Conservation (phyloP, 805 yeast genomes). For the Candida nemodendra region DNA sequence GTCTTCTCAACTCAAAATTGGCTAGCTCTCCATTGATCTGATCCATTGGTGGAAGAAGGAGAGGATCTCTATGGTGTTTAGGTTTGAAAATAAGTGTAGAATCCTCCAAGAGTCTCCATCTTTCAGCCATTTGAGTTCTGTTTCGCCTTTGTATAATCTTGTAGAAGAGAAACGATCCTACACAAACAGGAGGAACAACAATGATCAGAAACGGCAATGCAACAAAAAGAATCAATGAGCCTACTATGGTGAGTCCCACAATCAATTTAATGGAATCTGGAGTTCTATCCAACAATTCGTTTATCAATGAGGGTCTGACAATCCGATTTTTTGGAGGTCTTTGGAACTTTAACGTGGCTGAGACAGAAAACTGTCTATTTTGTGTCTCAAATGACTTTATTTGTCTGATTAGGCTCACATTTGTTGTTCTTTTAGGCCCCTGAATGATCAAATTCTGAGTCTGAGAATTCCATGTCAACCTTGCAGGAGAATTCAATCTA, state of each 20-base stretch:
- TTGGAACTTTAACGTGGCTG: conserved; percentile 4
- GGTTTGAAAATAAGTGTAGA: conserved; percentile 29
- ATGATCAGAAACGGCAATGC: conserved; percentile 32
- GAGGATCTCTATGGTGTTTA: conserved; percentile 5
- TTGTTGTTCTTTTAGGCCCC: too few species aligned
- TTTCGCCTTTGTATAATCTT: conserved; percentile 13
- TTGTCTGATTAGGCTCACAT: too few species aligned
- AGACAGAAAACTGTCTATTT: conserved; percentile 1
- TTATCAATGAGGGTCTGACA: conserved; percentile 13
- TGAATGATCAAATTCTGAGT: too few species aligned
- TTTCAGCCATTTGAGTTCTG: conserved; percentile 14
- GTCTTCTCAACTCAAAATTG: conserved; percentile 30
- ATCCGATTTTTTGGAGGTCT: conserved; percentile 27
- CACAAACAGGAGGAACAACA: conserved; percentile 31
- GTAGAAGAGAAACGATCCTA: conserved; percentile 26
- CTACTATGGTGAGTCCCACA: conserved; percentile 24
- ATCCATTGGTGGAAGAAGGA: conserved; percentile 25
- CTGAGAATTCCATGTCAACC: too few species aligned
- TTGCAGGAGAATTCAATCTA: too few species aligned
- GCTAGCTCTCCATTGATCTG: conserved; percentile 30
- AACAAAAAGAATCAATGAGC: conserved; percentile 30
- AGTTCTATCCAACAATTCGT: conserved; percentile 19
- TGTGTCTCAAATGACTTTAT: neutral
- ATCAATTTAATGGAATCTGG: conserved; percentile 33
- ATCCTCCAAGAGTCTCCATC: conserved; percentile 25